phyloP scores from a whole-genome alignment of 1,284 basidiomycete genomes.

The Ceratobasidium sp. region DNA sequence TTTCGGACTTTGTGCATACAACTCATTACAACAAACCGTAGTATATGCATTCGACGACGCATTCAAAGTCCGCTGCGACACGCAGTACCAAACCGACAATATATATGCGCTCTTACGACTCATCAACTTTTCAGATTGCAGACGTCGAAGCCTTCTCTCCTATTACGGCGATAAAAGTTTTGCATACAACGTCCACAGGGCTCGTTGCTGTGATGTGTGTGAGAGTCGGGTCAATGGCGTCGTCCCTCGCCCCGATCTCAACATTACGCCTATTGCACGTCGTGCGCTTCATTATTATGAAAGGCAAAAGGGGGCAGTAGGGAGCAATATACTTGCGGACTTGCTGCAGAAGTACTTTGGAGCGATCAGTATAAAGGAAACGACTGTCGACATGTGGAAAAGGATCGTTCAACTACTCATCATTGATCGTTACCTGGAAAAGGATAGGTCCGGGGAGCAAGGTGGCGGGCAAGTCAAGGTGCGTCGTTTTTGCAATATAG shows the following conservation, averaged over 20 bases:
- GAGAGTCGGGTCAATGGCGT: slow-evolving; percentile 10
- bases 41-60: slow-evolving; percentile 42
- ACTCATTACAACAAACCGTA: neutral
- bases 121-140: slow-evolving; percentile 26
- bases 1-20: neutral
- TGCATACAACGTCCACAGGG: neutral
- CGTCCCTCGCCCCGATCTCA: neutral
- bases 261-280: slow-evolving; percentile 25
- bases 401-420: slow-evolving; percentile 25
- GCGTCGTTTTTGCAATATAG: neutral
- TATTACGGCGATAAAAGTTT: slow-evolving; percentile 27
- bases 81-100: slow-evolving; percentile 10
- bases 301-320: neutral
- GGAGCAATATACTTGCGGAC: neutral
- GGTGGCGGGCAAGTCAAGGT: slow-evolving; percentile 38
- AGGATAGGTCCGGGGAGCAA: slow-evolving; percentile 19
- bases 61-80: slow-evolving; percentile 19
- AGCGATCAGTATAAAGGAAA: neutral
- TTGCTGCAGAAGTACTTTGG: neutral
- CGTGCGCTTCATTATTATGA: slow-evolving; percentile 25
- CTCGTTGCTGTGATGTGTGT: slow-evolving; percentile 40
- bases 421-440: slow-evolving; percentile 32
- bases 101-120: slow-evolving; percentile 16
- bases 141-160: slow-evolving; percentile 14
- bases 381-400: slow-evolving; percentile 25